phyloP scores from a whole-genome alignment of 2,329 filamentous ascomycete species.

The Chaetomium sp. region DNA sequence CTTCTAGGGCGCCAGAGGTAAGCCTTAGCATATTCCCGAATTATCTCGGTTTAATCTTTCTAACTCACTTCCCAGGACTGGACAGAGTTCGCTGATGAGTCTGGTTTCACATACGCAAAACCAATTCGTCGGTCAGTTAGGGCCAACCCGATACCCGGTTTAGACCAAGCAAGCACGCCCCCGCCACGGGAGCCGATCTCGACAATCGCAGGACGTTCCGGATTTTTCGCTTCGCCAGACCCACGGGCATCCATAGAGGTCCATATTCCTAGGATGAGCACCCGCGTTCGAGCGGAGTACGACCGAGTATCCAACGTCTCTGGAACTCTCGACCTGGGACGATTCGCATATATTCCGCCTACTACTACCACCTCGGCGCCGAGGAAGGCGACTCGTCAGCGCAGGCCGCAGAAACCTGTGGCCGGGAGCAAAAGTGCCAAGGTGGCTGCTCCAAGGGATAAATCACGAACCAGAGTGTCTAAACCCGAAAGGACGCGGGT shows the following conservation, averaged over 20 bases:
- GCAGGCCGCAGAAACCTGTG: background rate
- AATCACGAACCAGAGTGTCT: background rate
- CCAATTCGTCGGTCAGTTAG: background rate
- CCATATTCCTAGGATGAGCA: background rate
- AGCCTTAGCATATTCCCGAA: background rate
- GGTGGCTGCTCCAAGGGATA: background rate
- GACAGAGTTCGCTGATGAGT: background rate
- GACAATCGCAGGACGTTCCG: constrained; percentile 7
- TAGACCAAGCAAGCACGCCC: background rate
- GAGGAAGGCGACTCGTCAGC: background rate
- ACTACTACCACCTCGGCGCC: background rate
- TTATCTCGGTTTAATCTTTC: background rate
- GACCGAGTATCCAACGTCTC: background rate
- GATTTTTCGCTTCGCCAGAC: constrained; percentile 1
- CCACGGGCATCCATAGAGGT: background rate
- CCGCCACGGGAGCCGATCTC: background rate
- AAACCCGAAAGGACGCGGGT: background rate
- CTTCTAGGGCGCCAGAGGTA: background rate
- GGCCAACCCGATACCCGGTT: background rate
- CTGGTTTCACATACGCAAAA: background rate
- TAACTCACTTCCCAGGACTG: background rate
- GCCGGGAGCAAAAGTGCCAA: background rate
- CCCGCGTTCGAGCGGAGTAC: background rate
- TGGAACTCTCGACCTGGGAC: background rate
- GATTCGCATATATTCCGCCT: constrained; percentile 2